phyloP scores from a whole-genome alignment of 2,329 filamentous ascomycete genomes.

The Scopulariopsis brevicaulis region DNA sequence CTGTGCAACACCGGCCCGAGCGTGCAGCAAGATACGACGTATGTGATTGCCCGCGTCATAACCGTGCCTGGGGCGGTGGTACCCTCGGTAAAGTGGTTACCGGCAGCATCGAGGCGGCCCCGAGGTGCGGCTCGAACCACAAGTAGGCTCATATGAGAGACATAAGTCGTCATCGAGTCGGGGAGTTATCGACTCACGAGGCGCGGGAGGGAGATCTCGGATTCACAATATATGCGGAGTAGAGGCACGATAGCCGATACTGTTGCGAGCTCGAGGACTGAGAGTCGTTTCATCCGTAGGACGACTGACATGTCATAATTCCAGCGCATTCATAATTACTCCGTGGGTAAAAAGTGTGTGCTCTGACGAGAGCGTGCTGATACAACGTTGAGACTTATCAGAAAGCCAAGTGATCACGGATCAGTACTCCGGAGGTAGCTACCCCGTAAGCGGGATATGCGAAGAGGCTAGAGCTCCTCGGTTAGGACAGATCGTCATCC shows the following conservation, averaged over 20 bases:
- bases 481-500: conserved; percentile 1
- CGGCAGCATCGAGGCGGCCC: background rate
- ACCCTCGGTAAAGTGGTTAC: background rate
- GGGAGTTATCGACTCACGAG: background rate
- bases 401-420: conserved; percentile 1
- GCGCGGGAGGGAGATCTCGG: background rate
- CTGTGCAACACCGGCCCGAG: background rate
- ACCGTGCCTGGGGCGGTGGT: background rate
- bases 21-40: background rate
- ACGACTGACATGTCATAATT: background rate
- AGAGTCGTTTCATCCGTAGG: background rate
- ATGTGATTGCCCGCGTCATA: background rate
- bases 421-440: background rate
- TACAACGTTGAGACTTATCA: background rate
- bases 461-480: background rate
- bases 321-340: background rate
- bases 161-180: conserved; percentile 3
- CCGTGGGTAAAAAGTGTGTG: background rate
- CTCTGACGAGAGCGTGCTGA: background rate
- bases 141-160: background rate
- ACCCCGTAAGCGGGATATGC: background rate
- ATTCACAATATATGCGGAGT: background rate
- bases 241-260: background rate
- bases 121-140: background rate
- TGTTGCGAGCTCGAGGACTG: background rate